Conservation (phyloP, 2,329 filamentous ascomycete species). For the Phaeosphaeriaceae sp. region DNA sequence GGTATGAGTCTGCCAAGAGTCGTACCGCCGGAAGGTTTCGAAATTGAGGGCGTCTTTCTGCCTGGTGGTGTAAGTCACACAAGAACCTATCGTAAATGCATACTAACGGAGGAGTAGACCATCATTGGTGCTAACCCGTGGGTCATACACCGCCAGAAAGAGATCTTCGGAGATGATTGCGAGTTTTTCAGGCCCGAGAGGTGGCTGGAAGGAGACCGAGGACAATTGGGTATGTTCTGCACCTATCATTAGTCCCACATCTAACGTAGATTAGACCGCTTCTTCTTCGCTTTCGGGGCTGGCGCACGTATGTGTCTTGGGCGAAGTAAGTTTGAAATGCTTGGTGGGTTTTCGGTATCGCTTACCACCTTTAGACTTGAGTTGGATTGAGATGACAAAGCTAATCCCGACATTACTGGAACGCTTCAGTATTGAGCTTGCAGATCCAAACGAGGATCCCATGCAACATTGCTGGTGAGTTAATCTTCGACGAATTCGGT, state of each 20-base stretch:
- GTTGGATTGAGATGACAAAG: constrained; percentile 45
- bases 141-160: constrained; percentile 21
- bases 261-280: constrained; percentile 7
- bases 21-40: constrained; percentile 20
- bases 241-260: not conserved
- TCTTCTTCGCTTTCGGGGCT: constrained; percentile 18
- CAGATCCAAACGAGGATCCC: constrained; percentile 20
- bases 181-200: constrained; percentile 20
- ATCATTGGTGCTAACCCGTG: constrained; percentile 20
- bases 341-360: not conserved
- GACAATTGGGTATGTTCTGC: constrained; percentile 10
- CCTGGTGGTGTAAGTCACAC: constrained; percentile 15
- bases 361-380: constrained; percentile 4
- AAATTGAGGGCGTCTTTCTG: constrained; percentile 15
- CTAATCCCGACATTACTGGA: constrained; percentile 46
- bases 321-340: constrained; percentile 8
- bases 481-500: not conserved
- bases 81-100: no score
- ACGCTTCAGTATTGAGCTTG: constrained; percentile 43
- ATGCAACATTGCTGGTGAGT: constrained; percentile 12
- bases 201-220: constrained; percentile 17
- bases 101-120: constrained; percentile 6
- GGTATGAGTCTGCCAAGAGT: constrained; percentile 24
- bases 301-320: constrained; percentile 17
- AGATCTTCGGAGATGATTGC: constrained; percentile 21